These are phyloP conservation scores for Nicotiana sylvestris DNA, from an alignment of 257 asterid species.

Conservation along the genomic window DNA sequence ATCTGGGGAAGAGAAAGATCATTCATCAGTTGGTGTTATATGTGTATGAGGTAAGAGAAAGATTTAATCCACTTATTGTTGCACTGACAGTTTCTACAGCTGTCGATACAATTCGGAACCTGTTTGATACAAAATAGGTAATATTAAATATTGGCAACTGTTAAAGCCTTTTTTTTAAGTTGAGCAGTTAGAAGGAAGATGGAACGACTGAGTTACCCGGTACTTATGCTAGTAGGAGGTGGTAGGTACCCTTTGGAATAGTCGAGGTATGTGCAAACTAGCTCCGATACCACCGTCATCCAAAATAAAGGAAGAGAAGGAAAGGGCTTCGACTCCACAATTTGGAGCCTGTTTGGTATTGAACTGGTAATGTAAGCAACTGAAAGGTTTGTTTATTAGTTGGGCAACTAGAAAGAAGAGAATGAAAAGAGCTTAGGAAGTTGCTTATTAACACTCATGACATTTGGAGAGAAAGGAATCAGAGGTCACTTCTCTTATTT, in stretches of 20 bases:
- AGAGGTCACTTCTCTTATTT: not conserved
- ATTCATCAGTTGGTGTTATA: not conserved
- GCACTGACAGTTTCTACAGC: not conserved
- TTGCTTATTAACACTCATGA: not conserved
- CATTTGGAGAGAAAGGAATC: not conserved
- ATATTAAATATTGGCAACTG: not conserved
- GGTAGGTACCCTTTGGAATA: too few relatives aligned
- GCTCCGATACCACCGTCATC: too few relatives aligned
- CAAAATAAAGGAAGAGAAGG: too few relatives aligned
- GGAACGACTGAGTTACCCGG: too few relatives aligned
- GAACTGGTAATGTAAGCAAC: not conserved
- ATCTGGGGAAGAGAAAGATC: not conserved
- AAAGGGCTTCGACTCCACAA: not conserved
- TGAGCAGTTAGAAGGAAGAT: not conserved
- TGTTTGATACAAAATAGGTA: not conserved
- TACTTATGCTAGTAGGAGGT: too few relatives aligned
- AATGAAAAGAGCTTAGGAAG: not conserved
- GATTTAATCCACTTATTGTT: not conserved
- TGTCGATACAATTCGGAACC: not conserved
- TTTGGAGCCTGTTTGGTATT: not conserved
- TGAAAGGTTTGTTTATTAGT: not conserved
- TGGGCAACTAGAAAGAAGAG: not conserved
- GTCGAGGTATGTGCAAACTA: too few relatives aligned
- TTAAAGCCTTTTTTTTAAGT: not conserved
- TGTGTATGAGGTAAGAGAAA: not conserved